A percentile compares a stretch with the other conserved stretches of the same genome.
Evolutionary conservation across 331 rosid genomes (phyloP).

Genomic region (Erythrophleum ivorense): DNA sequence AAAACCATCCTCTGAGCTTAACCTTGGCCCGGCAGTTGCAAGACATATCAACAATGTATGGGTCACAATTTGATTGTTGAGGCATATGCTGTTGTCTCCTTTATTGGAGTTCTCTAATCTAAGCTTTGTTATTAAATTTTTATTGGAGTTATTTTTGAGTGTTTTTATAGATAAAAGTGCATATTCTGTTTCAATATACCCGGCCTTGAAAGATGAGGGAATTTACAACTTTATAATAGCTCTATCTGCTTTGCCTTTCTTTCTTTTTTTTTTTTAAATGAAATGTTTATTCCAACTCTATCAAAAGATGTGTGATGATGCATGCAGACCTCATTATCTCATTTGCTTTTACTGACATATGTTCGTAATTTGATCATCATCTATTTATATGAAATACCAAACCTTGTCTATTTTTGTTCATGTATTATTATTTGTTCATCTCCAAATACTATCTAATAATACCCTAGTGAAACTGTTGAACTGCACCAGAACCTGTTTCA

Average conservation of each 20-base stretch:
- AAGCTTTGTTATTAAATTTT: not conserved
- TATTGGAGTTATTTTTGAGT: not conserved
- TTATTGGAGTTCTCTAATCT: not conserved
- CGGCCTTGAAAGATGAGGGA: not conserved
- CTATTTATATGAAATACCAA: conserved; percentile 19
- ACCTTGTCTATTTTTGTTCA: conserved; percentile 25
- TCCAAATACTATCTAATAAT: conserved; percentile 40
- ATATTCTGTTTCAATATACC: not conserved
- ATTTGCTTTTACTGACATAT: not conserved
- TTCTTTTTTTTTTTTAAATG: too few species aligned
- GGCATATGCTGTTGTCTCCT: not conserved
- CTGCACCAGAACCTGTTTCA: conserved; percentile 79
- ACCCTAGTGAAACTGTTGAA: conserved; percentile 37
- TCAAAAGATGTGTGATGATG: conserved; percentile 4
- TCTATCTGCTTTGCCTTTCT: not conserved
- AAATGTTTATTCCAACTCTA: not conserved
- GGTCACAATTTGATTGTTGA: not conserved
- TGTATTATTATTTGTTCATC: conserved; percentile 14
- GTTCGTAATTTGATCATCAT: conserved; percentile 20
- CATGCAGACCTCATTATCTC: not conserved
- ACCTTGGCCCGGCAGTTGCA: not conserved
- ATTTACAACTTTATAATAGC: not conserved
- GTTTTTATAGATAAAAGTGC: not conserved
- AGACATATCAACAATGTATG: not conserved
- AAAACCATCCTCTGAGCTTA: not conserved